Percentiles rank a stretch among this genome's conserved stretches.
Evolutionary conservation across 306 rosid species (phyloP).

Genomic region (Trichosanthes truncata): DNA sequence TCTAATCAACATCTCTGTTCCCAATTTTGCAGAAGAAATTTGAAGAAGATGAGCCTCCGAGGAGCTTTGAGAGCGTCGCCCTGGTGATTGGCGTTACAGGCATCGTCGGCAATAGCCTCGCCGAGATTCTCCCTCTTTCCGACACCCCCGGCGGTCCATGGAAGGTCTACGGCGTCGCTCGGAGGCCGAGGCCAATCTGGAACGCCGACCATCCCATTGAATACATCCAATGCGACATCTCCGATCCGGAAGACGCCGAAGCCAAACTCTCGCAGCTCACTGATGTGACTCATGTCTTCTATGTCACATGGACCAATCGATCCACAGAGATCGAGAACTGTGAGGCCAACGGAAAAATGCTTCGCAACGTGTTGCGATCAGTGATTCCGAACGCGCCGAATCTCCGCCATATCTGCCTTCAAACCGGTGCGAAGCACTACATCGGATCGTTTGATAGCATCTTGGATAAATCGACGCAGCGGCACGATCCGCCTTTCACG

Average conservation of each 20-base stretch:
- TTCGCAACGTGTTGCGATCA: slow-evolving; percentile 35
- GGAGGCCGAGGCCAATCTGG: slow-evolving; percentile 63
- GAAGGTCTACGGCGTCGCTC: slow-evolving; percentile 75
- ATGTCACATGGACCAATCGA: slow-evolving; percentile 42
- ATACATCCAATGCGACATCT: slow-evolving; percentile 60
- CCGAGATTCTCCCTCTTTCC: slow-evolving; percentile 63
- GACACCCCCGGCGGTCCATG: slow-evolving; percentile 81
- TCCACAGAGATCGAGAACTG: slow-evolving; percentile 46
- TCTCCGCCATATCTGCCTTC: slow-evolving; percentile 64
- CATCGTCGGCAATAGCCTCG: slow-evolving; percentile 71
- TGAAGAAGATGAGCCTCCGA: slow-evolving; percentile 41
- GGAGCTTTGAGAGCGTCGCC: slow-evolving; percentile 34
- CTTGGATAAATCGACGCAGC: slow-evolving; percentile 15
- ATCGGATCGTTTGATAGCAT: slow-evolving; percentile 29
- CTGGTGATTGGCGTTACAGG: slow-evolving; percentile 61
- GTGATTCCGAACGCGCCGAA: slow-evolving; percentile 51
- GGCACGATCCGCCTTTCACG: slow-evolving; percentile 52
- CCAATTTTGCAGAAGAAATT: slow-evolving; percentile 35
- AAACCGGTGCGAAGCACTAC: slow-evolving; percentile 60
- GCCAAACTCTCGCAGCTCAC: slow-evolving; percentile 45
- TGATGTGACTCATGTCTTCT: slow-evolving; percentile 65
- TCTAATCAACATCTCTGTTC: neutral
- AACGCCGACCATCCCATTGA: slow-evolving; percentile 56
- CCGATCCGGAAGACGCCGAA: slow-evolving; percentile 36
- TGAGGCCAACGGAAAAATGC: slow-evolving; percentile 45